phyloP scores from a whole-genome alignment of 2,329 filamentous ascomycete species.

The Fusarium torulosum region DNA sequence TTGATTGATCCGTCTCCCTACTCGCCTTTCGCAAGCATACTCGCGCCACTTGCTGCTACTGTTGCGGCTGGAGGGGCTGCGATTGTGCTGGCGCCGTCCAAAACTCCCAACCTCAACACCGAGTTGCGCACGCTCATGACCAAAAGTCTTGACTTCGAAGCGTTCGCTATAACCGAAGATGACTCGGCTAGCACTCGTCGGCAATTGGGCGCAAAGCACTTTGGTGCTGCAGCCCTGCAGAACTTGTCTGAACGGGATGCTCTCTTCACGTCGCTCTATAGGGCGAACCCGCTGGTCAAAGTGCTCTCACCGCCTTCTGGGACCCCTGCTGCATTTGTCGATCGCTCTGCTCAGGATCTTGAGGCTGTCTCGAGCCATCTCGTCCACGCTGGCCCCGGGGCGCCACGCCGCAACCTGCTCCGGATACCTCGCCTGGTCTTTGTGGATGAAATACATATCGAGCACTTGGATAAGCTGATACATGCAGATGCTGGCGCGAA shows the following conservation, averaged over 20 bases:
- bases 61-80: neutral
- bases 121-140: neutral
- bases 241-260: neutral
- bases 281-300: neutral
- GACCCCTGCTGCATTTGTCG: neutral
- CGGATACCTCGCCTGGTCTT: neutral
- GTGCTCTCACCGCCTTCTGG: neutral
- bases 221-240: neutral
- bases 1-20: constrained; percentile 12
- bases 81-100: neutral
- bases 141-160: constrained; percentile 1
- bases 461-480: neutral
- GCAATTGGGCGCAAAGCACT: neutral
- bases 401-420: neutral
- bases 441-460: neutral
- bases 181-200: neutral
- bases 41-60: neutral
- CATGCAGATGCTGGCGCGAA: neutral
- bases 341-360: neutral
- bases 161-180: neutral
- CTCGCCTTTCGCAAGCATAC: neutral
- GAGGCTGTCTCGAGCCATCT: neutral
- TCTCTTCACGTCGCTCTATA: neutral
- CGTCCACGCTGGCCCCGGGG: accelerated
- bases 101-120: neutral